Conservation (phyloP, 2,329 filamentous ascomycete species). For the Fusarium abutilonis region DNA sequence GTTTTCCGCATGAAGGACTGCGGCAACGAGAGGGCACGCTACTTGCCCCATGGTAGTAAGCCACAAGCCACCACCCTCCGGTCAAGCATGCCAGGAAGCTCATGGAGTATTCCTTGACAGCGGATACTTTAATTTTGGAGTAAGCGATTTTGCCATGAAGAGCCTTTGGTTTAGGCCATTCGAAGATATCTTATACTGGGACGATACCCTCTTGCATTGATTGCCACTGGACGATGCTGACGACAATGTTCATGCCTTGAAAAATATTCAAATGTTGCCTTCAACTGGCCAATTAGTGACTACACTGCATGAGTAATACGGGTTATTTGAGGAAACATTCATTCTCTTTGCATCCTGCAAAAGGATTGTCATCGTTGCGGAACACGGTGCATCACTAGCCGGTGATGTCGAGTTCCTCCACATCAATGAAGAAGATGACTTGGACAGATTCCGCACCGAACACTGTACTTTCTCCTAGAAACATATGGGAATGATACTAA, state of each 20-base stretch:
- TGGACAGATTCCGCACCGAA: too few species aligned
- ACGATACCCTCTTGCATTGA: too few species aligned
- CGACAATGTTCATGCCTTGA: too few species aligned
- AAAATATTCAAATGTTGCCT: background rate
- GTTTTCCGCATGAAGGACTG: constrained; percentile 1
- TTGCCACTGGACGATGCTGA: too few species aligned
- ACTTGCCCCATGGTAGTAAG: constrained; percentile 5
- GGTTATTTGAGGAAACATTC: background rate
- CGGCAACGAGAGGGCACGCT: background rate
- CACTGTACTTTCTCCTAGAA: too few species aligned
- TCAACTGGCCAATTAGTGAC: background rate
- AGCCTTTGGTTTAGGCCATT: constrained; percentile 13
- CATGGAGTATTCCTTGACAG: background rate
- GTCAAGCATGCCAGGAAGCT: constrained; percentile 9
- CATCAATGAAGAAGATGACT: background rate
- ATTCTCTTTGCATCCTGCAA: background rate
- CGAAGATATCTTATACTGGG: too few species aligned
- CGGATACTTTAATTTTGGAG: background rate
- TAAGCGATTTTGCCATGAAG: constrained; percentile 5
- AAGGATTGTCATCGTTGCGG: background rate
- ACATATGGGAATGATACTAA: too few species aligned
- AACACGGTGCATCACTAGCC: background rate
- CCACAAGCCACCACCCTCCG: constrained; percentile 16
- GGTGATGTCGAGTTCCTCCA: constrained; percentile 1
- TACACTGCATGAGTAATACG: background rate